Conservation (phyloP, 2,329 filamentous ascomycete species). For the Fusarium piperis region DNA sequence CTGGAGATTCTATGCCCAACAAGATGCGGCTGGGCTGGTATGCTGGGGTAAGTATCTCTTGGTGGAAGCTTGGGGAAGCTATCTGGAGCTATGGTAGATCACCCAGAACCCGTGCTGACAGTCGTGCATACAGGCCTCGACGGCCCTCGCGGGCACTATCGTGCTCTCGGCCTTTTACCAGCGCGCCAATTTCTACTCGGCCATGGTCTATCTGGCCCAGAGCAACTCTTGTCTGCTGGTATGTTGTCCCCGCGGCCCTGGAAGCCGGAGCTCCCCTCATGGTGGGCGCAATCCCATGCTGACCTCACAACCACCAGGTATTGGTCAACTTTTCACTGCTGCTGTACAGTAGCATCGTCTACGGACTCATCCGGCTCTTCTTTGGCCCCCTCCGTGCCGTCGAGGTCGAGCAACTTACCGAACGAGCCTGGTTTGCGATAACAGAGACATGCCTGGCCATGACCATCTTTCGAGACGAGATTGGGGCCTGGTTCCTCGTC, state of each 20-base stretch:
- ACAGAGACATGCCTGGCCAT: slow-evolving; percentile 97
- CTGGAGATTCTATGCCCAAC: slow-evolving; percentile 42
- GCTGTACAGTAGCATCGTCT: slow-evolving; percentile 81
- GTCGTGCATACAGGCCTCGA: slow-evolving; percentile 70
- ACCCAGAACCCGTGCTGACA: slow-evolving; percentile 31
- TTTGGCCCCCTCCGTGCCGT: slow-evolving; percentile 91
- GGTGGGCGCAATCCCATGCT: slow-evolving; percentile 3
- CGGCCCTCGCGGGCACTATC: slow-evolving; percentile 83
- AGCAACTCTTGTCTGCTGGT: slow-evolving; percentile 96
- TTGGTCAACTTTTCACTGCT: slow-evolving; percentile 91
- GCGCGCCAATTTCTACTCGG: slow-evolving; percentile 97
- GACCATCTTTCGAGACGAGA: slow-evolving; percentile 96
- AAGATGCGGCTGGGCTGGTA: slow-evolving; percentile 70
- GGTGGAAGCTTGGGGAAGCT: slow-evolving; percentile 35
- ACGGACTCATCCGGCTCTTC: slow-evolving; percentile 87
- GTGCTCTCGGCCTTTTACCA: slow-evolving; percentile 92
- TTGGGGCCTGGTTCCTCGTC: slow-evolving; percentile 92
- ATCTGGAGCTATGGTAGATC: slow-evolving; percentile 35
- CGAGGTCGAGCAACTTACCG: slow-evolving; percentile 96
- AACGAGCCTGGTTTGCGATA: slow-evolving; percentile 97
- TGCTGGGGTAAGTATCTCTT: slow-evolving; percentile 62
- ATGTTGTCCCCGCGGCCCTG: slow-evolving; percentile 46
- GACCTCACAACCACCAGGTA: slow-evolving; percentile 64
- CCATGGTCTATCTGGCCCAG: slow-evolving; percentile 95
- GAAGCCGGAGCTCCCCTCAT: background rate